Evolutionary conservation across 2,329 filamentous ascomycete species (phyloP), one percentile per base, ranked within the genome.

Genomic region (Fusarium sp.): DNA sequence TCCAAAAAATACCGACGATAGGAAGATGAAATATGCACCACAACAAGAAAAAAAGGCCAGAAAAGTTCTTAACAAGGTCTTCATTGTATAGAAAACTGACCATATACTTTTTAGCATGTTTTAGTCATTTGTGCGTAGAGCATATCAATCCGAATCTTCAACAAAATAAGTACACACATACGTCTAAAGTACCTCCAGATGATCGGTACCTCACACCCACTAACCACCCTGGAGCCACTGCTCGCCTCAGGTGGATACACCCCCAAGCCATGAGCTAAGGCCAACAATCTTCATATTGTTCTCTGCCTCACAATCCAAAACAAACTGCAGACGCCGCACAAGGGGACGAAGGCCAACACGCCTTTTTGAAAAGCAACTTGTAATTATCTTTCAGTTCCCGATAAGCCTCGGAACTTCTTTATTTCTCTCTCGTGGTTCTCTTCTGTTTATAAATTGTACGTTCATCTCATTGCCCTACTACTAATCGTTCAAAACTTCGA

Each of bases 271-370:
- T 52, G 32, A 68, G 54, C 67, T 61, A 41, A 56, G 67, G 43
- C 68, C 65, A 67, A 46, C 65, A 61, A 53, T 56, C 57, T 69
- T 74, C 51, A 54, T 70, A 75, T 75, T 75, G 74, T 76, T 73
- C 73, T 67, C 50, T 65, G 44, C 61, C 45, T 68, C 68, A 74
- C 71, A 75, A 75, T 67, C 62, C 48, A 64, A 66, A 22, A 41
- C 54, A 66, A 22, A 41, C 54, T 53, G 40, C 65, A 65, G 62
- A 65, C 68, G 68, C 70, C 64, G 60, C 62, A 33, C 22, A 48
- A n/a, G 57, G 48, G 56, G 44, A 70, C 53, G 71, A 70, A 70
- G 71, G 71, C 48, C 69, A 68, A 48, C 54, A 46, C 45, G 55
- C 47, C 53, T 49, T 30, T 47, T 39, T 56, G 19, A 51, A 17